These are phyloP conservation scores for Protostelium mycophagum DNA, from an alignment of 78 protist genomes.

Conservation along the genomic window DNA sequence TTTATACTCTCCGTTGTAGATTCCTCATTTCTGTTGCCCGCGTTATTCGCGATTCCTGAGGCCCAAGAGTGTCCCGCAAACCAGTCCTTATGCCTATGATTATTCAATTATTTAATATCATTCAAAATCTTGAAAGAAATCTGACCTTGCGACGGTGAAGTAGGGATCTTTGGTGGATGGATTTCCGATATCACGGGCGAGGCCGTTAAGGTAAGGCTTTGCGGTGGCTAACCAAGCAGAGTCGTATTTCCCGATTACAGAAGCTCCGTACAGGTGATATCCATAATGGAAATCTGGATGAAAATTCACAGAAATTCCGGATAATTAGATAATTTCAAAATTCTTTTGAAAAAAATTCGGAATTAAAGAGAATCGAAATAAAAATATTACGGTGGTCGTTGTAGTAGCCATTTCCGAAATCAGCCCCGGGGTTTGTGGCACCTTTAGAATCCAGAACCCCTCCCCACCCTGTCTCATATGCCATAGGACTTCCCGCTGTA, in stretches of 20 bases:
- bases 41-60: background rate
- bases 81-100: background rate
- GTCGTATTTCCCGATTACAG: background rate
- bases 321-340: no score
- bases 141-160: background rate
- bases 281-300: background rate
- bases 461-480: background rate
- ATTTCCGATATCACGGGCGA: background rate
- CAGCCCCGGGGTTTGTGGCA: background rate
- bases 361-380: no score
- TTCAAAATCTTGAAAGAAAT: background rate
- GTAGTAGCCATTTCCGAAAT: background rate
- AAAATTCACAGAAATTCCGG: no score
- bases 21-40: background rate
- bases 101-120: background rate
- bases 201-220: background rate
- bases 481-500: background rate
- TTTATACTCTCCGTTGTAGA: background rate
- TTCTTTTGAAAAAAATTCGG: no score
- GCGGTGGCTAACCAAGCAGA: background rate
- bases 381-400: background rate
- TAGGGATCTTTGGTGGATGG: background rate
- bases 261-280: background rate
- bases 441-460: background rate
- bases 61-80: background rate